These are phyloP conservation scores for Phytophthora pistaciae DNA, from an alignment of 352 stramenopile genomes.

Conservation along the genomic window DNA sequence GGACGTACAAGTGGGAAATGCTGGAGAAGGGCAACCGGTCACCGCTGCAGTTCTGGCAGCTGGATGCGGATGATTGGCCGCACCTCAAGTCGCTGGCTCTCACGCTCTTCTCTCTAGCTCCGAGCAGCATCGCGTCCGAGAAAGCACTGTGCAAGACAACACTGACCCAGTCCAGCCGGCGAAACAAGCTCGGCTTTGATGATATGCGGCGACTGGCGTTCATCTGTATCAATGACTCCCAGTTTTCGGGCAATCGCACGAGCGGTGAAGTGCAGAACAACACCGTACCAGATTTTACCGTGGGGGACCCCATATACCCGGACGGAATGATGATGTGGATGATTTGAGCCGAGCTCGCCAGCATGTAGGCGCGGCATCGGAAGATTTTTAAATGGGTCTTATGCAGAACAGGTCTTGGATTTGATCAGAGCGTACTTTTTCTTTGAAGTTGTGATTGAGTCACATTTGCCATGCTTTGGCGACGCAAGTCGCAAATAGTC, in stretches of 20 bases:
- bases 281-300: slow-evolving; percentile 73
- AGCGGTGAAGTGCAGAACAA: slow-evolving; percentile 63
- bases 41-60: slow-evolving; percentile 85
- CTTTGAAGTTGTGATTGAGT: no score
- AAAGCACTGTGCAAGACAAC: slow-evolving; percentile 77
- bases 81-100: slow-evolving; percentile 79
- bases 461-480: no score
- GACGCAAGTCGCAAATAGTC: no score
- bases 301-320: slow-evolving; percentile 73
- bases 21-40: slow-evolving; percentile 82
- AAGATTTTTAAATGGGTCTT: no score
- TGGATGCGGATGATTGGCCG: slow-evolving; percentile 81
- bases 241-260: slow-evolving; percentile 64
- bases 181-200: slow-evolving; percentile 80
- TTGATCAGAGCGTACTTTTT: no score
- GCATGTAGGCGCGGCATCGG: background rate
- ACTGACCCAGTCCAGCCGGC: slow-evolving; percentile 67
- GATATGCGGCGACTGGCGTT: slow-evolving; percentile 82
- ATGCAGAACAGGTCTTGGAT: no score
- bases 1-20: slow-evolving; percentile 89
- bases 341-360: slow-evolving; percentile 51
- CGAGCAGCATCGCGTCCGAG: slow-evolving; percentile 77
- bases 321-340: slow-evolving; percentile 92
- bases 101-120: slow-evolving; percentile 80
- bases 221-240: slow-evolving; percentile 85